These are phyloP conservation scores for Acacia confusa DNA, from an alignment of 306 rosid species.

Conservation along the genomic window DNA sequence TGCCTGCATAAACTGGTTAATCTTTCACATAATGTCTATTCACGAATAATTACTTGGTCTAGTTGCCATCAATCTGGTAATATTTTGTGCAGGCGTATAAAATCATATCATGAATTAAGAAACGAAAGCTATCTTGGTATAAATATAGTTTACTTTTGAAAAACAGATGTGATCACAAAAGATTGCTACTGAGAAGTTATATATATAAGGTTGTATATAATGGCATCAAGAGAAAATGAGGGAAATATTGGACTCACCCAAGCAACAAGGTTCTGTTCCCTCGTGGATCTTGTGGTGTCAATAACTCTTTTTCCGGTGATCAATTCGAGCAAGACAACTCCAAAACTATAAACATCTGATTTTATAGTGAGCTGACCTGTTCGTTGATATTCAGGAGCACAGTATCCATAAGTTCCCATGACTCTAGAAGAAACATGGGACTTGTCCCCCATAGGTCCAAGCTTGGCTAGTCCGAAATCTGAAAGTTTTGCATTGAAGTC, in stretches of 20 bases:
- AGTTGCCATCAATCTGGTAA: too few relatives aligned
- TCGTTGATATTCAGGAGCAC: constrained; percentile 92
- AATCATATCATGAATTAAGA: not conserved
- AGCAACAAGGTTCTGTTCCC: constrained; percentile 69
- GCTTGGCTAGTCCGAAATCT: constrained; percentile 89
- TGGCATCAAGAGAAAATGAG: not conserved
- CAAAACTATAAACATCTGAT: constrained; percentile 85
- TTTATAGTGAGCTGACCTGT: constrained; percentile 77
- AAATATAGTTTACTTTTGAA: too few relatives aligned
- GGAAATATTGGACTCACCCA: constrained; percentile 59
- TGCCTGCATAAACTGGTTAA: not conserved
- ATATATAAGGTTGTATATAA: not conserved
- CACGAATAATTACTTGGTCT: too few relatives aligned
- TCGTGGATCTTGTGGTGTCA: constrained; percentile 60
- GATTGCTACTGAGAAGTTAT: not conserved
- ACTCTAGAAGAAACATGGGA: constrained; percentile 87
- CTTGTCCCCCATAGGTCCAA: constrained; percentile 76
- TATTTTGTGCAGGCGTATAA: not conserved
- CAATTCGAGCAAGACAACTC: constrained; percentile 86
- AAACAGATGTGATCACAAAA: not conserved
- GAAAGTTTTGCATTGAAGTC: constrained; percentile 77
- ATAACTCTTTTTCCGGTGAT: constrained; percentile 87
- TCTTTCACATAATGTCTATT: not conserved
- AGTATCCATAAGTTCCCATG: constrained; percentile 96
- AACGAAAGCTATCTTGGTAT: not conserved